These are phyloP conservation scores for Pythium insidiosum DNA, from an alignment of 352 stramenopile species.

Conservation along the genomic window DNA sequence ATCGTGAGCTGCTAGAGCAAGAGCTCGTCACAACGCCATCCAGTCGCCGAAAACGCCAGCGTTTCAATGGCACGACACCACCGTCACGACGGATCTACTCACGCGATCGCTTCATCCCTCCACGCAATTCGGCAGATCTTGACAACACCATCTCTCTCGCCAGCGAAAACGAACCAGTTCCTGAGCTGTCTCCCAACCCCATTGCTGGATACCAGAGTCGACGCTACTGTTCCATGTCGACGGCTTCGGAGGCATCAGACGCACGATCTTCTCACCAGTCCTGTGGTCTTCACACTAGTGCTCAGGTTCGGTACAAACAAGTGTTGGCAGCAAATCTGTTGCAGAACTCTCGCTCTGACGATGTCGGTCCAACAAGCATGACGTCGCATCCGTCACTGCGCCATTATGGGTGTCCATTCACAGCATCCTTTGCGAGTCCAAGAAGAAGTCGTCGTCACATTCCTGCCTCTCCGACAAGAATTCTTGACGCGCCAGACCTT, in stretches of 20 bases:
- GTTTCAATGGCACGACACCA: conserved; percentile 2
- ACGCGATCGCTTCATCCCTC: conserved; percentile 42
- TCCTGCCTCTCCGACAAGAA: conserved; percentile 43
- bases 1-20: conserved; percentile 19
- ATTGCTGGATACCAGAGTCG: conserved; percentile 5
- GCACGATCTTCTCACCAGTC: conserved; percentile 22
- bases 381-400: conserved; percentile 14
- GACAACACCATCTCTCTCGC: conserved; percentile 38
- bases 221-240: neutral
- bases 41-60: conserved; percentile 20
- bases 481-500: conserved; percentile 94
- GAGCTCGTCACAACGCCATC: conserved; percentile 1
- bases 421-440: neutral
- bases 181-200: too few species aligned
- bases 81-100: conserved; percentile 9
- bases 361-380: conserved; percentile 2
- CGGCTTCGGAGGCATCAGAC: neutral
- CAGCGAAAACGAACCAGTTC: too few species aligned
- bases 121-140: conserved; percentile 28
- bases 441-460: conserved; percentile 17
- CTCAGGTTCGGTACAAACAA: conserved; percentile 22
- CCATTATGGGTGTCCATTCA: too few species aligned
- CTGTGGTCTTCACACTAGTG: too few species aligned
- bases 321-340: conserved; percentile 28
- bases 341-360: conserved; percentile 5